phyloP scores from a whole-genome alignment of 768 basidiomycete species.

The Hericium rajendrae region DNA sequence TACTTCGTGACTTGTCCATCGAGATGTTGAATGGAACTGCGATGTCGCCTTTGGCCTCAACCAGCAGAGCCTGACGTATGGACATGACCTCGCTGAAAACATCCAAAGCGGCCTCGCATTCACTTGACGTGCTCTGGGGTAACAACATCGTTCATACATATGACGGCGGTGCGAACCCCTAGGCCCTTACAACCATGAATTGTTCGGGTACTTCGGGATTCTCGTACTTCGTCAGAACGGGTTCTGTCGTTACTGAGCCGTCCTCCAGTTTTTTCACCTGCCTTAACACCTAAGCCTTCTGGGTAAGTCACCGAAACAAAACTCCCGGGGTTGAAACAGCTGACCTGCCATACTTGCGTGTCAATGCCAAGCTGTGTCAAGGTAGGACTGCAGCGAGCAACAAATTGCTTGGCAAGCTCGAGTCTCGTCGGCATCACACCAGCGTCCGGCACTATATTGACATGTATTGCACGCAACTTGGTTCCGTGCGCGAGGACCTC shows the following conservation, averaged over 20 bases:
- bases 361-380: constrained; percentile 60
- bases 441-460: constrained; percentile 33
- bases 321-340: constrained; percentile 3
- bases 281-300: constrained; percentile 36
- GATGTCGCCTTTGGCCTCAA: no score
- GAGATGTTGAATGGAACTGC: no score
- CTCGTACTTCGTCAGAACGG: constrained; percentile 43
- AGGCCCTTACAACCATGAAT: constrained; percentile 58
- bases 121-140: no score
- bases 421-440: constrained; percentile 4
- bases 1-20: no score
- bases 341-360: constrained; percentile 62
- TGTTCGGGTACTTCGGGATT: constrained; percentile 61
- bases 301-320: background rate
- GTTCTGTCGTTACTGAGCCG: constrained; percentile 29
- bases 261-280: constrained; percentile 26
- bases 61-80: no score
- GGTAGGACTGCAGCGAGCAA: constrained; percentile 38
- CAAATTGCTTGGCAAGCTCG: constrained; percentile 28
- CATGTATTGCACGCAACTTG: constrained; percentile 47
- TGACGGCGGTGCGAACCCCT: background rate
- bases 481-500: constrained; percentile 34
- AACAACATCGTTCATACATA: no score
- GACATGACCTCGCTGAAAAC: no score
- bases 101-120: no score